Base-by-base conservation (phyloP, 305 asterid species). In the Fraxinus xanthoxyloides region DNA sequence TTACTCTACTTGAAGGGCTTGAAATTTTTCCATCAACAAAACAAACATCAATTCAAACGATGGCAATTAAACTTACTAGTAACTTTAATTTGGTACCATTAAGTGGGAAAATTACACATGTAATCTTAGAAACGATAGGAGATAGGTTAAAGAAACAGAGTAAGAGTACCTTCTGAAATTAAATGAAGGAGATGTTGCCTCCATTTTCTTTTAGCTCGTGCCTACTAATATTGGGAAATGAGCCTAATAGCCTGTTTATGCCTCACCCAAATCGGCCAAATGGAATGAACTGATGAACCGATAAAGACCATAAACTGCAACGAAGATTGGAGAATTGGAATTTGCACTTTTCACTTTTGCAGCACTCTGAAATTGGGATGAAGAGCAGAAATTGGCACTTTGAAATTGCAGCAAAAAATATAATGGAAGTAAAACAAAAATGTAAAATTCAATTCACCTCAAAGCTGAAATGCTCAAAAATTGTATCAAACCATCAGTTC, bases 141-240 rank as follows among this genome's bases (percentile, higher is more conserved):
- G 35, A 65, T 28, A 4, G 23, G n/a, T 51, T 9, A 31, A 63
- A 40, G 12, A 76, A 6, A 70, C 10, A 70, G 46, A 81, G 23
- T 10, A 38, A 76, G 34, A 26, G 35, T 84, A 91, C 96, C 94
- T 91, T 81, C 82, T 79, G 79, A 88, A 79, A 85, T 72, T 82
- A 74, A 81, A 85, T 34, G 90, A 85, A 84, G 89, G 85, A 81
- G 90, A 86, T 69, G 91, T 31, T n/a, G 91, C 91, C 84, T 89
- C 97, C 98, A 93, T 94, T 80, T 51, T 79, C 63, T 70, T 46
- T 73, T 69, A 9, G 73, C 73, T 77, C 38, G 54, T 34, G 9
- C 54, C 38, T 30, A 28, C 38, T 69, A 12, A 15, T 28, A 69
- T 69, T 13, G 38, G 75, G 75, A 32, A 69, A 13, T 67, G 10